phyloP scores from a whole-genome alignment of 2,329 filamentous ascomycete species.

The Penicillium sumatraense region DNA sequence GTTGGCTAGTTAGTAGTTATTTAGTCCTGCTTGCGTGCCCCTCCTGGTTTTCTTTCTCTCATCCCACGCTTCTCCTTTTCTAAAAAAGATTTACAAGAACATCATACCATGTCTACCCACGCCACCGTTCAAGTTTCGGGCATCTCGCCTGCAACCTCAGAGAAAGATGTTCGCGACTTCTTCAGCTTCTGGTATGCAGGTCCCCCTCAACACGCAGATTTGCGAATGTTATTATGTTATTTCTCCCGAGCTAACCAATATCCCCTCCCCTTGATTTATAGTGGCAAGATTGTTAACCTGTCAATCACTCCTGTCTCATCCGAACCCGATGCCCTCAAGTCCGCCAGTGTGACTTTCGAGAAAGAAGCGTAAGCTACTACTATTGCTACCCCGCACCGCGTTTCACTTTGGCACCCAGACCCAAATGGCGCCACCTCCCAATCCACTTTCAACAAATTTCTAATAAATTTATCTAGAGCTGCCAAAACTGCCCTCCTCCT shows the following conservation, averaged over 20 bases:
- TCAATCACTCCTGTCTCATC: slow-evolving; percentile 68
- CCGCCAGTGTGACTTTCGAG: slow-evolving; percentile 92
- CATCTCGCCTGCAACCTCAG: slow-evolving; percentile 78
- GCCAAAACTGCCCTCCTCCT: slow-evolving; percentile 96
- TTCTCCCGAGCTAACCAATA: slow-evolving; percentile 22
- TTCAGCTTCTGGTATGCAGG: slow-evolving; percentile 83
- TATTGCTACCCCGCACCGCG: slow-evolving; percentile 34
- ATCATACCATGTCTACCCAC: slow-evolving; percentile 54
- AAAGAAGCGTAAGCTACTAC: slow-evolving; percentile 79
- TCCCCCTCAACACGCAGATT: not conserved
- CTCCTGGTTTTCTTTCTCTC: slow-evolving; percentile 2
- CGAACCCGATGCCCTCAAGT: slow-evolving; percentile 68
- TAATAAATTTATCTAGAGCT: slow-evolving; percentile 53
- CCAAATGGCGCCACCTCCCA: slow-evolving; percentile 6
- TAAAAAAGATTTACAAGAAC: not conserved
- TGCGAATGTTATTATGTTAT: not conserved
- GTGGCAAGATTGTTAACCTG: slow-evolving; percentile 88
- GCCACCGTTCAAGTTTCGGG: slow-evolving; percentile 86
- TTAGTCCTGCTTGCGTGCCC: not conserved
- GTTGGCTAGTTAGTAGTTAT: not conserved
- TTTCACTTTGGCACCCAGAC: slow-evolving; percentile 8
- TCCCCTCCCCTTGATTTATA: slow-evolving; percentile 48
- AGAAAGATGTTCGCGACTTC: slow-evolving; percentile 94
- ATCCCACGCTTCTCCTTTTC: not conserved
- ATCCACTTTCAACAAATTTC: not conserved